A percentile compares a stretch with the other conserved stretches of the same genome.
Conservation (phyloP, 768 basidiomycete genomes). For the Sporobolomyces roseus region DNA sequence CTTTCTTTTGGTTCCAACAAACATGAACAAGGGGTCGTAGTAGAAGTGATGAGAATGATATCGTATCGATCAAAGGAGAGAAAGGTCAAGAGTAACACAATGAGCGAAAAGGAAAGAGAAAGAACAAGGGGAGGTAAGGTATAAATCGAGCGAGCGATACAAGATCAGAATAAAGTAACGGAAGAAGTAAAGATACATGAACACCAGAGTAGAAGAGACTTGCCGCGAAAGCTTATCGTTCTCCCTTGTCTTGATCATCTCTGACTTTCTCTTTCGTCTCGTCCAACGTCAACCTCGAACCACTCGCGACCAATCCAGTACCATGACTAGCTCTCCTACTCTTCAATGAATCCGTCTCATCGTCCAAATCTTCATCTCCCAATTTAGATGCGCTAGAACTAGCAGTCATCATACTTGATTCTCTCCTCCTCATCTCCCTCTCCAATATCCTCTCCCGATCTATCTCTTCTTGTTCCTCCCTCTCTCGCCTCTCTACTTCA, state of each 20-base stretch:
- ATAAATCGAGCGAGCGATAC: background rate
- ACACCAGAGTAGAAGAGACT: background rate
- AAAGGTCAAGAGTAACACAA: too few species aligned
- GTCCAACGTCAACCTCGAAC: constrained; percentile 10
- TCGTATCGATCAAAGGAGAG: too few species aligned
- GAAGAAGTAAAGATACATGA: too few species aligned
- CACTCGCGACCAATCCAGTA: background rate
- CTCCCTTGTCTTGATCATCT: too few species aligned
- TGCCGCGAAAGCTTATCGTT: too few species aligned
- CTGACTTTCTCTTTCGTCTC: too few species aligned
- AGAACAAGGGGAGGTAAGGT: background rate
- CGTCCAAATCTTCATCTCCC: constrained; percentile 7
- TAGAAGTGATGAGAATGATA: too few species aligned
- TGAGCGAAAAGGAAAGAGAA: background rate
- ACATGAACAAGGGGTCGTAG: background rate
- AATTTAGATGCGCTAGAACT: constrained; percentile 5
- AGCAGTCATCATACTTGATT: constrained; percentile 7
- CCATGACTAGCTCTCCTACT: too few species aligned
- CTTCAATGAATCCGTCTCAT: too few species aligned
- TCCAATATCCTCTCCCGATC: background rate
- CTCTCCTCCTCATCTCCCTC: background rate
- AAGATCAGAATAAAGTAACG: background rate
- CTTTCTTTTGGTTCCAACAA: background rate
- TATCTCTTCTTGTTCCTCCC: background rate
- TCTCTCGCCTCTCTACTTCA: background rate